Evolutionary conservation across 257 asterid species (phyloP).

Genomic region (Solanum virginianum): DNA sequence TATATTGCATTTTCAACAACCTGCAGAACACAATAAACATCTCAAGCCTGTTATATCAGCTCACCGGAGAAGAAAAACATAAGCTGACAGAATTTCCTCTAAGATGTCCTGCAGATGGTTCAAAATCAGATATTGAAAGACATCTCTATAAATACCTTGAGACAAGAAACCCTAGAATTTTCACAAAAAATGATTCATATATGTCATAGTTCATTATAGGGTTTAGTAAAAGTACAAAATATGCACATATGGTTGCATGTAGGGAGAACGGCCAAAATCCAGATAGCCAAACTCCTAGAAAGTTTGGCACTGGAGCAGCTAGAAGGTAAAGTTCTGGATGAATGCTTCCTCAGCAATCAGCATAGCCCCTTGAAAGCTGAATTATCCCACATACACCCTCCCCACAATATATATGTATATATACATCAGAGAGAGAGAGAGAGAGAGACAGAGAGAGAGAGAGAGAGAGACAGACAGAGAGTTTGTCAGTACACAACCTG

Average conservation of each 20-base stretch:
- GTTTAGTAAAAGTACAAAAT: neutral
- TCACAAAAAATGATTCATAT: neutral
- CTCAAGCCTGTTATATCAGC: neutral
- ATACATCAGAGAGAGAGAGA: neutral
- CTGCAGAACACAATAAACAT: slow-evolving; percentile 23
- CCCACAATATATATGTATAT: too few species aligned
- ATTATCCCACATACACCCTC: neutral
- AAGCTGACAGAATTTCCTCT: neutral
- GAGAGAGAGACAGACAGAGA: too few species aligned
- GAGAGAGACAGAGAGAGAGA: too few species aligned
- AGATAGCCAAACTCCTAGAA: neutral
- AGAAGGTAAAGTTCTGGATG: neutral
- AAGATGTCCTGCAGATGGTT: neutral
- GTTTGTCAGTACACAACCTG: neutral
- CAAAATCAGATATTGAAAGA: neutral
- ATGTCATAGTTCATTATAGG: neutral
- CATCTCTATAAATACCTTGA: neutral
- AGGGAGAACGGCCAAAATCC: neutral
- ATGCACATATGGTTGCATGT: neutral
- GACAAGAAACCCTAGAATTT: neutral
- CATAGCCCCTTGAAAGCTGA: neutral
- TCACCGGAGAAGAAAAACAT: neutral
- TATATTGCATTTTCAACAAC: slow-evolving; percentile 73
- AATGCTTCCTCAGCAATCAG: neutral
- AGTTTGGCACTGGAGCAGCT: neutral